Base-by-base conservation (phyloP, 192 early-diverging fungal genomes). In the Gigaspora rosea region DNA sequence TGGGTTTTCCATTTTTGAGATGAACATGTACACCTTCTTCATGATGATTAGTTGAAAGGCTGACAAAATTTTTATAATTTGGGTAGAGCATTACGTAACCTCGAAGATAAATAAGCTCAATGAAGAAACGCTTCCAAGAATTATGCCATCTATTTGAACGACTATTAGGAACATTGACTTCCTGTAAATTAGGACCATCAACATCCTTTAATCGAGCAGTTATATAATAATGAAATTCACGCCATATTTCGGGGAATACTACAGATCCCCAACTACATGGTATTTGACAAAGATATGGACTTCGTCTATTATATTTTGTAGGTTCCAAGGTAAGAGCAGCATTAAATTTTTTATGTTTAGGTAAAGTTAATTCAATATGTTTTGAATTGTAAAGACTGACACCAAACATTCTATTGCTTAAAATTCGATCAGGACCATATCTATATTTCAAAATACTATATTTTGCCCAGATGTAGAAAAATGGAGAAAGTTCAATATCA, bases 61-160 rank as follows among this genome's bases (percentile, higher is more conserved):
- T 85, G 9, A 82, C 83, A 74, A 86, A 87, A 73, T 86, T 82
- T 72, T 84, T 79, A 73, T 84, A 88, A 77, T 90, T 90, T 47
- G 89, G 89, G 61, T 90, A 90, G 10, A 90, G 79, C 89, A 90
- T 90, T 1, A 87, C 86, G 50, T 88, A 90, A 18, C 84, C 87
- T 10, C 88, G 85, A 72, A 90, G 82, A 71, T 90, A 90, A 10
- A 87, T 83, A 74, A 90, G 79, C 58, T 90, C 87, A 72, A 90
- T 90, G 71, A 90, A 88, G 64, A 85, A 84, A 54, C 84, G 82
- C 67, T 90, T 90, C 88, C 88, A 90, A 9, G 88, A 90, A 33
- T 86, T 88, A 51, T 84, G 86, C 88, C 88, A 90, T 35, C 83
- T 77, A 64, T 88, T 87, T 10, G 88, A 88, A 47, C 88, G 77